Conservation (phyloP, 768 basidiomycete genomes). For the Psilocybe subaeruginosa region DNA sequence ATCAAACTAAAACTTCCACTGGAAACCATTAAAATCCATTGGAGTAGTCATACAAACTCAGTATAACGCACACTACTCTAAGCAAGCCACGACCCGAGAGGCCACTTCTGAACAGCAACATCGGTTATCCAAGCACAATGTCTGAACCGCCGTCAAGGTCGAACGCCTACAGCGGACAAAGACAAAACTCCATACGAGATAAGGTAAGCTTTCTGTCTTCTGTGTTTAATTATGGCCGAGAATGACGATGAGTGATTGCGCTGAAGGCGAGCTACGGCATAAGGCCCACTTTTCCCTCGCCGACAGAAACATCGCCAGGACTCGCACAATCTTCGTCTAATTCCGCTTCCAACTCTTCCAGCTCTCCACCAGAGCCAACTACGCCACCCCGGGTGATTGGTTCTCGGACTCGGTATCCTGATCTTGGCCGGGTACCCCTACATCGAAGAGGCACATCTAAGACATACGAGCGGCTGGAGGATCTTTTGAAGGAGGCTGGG, state of each 20-base stretch:
- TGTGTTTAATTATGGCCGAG: neutral
- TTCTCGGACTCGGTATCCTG: constrained; percentile 53
- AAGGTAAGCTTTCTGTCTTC: neutral
- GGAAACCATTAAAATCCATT: neutral
- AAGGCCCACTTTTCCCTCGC: constrained; percentile 31
- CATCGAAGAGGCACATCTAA: constrained; percentile 80
- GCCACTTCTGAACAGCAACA: neutral
- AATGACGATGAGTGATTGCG: neutral
- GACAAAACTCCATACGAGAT: neutral
- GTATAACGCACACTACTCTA: neutral
- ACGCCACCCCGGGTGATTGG: constrained; percentile 50
- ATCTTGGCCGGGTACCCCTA: constrained; percentile 70
- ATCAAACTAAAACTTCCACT: neutral
- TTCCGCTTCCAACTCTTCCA: constrained; percentile 39
- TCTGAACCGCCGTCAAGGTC: constrained; percentile 5
- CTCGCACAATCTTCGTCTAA: constrained; percentile 45
- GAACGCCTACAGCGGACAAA: neutral
- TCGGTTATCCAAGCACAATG: neutral
- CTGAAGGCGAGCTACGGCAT: constrained; percentile 23
- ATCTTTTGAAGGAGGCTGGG: constrained; percentile 84
- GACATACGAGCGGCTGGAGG: constrained; percentile 84
- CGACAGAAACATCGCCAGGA: constrained; percentile 39
- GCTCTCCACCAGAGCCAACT: constrained; percentile 41
- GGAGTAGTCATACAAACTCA: neutral
- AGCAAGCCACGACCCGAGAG: neutral